Evolutionary conservation across 768 basidiomycete species (phyloP), one percentile per base, ranked within the genome.

Genomic region (Serpula lacrymans): DNA sequence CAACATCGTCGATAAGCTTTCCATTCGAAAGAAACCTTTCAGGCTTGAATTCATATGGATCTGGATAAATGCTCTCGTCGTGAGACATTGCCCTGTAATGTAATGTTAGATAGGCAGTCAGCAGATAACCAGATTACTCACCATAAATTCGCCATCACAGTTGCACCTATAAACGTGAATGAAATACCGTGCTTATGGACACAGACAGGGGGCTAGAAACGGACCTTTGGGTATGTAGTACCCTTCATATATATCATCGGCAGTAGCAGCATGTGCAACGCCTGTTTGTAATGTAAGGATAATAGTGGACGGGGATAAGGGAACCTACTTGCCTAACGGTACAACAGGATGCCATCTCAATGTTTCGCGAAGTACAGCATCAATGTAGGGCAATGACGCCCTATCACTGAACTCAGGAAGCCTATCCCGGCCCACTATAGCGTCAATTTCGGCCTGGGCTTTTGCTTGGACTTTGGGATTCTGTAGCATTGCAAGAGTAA

Each of bases 41-140:
- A 1, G 66, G 66, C 21, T 57, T 53, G 53, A 64, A 68, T 4
- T 30, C 23, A 5, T 46, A 36, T 2, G 63, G 60, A 10, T 62
- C 48, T 2, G 57, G 52, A 37, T 60, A 67, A 18, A 50, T 47
- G 2, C 44, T 37, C 25, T 65, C 59, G 34, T 73, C 62, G 39
- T 67, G 64, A 1, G 63, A 54, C 47, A 70, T 59, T 1, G 63
- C 60, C 69, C 69, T 64, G 26, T 8, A 13, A 12, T 3, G 4
- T 18, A n/a, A 24, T 1, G 23, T n/a, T 9, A 28, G 9, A 9
- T 28, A 28, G 27, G n/a, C n/a, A 14, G 6, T 33, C n/a, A n/a
- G n/a, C n/a, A n/a, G 7, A 6, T 33, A 33, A 14, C 20, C n/a
- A 33, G 20, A 7, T 33, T 6, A 14, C 20, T 14, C n/a, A 41